These are phyloP conservation scores for Piper longum DNA, from an alignment of 164 flowering plant species.

Conservation along the genomic window DNA sequence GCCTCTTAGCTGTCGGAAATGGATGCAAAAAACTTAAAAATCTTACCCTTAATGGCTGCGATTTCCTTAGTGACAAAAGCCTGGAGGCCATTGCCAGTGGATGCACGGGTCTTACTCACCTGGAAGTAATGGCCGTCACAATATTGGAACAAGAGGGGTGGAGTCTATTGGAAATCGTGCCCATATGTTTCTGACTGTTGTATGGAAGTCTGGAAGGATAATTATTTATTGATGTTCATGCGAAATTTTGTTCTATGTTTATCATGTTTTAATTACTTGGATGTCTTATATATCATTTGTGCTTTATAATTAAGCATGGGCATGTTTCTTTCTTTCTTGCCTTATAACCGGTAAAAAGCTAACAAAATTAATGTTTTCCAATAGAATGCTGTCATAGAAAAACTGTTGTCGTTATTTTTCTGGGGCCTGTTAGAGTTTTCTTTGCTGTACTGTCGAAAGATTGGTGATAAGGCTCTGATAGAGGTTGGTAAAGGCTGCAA, in stretches of 20 bases:
- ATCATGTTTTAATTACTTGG: not conserved
- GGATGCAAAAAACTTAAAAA: constrained; percentile 73
- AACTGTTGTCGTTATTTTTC: constrained; percentile 8
- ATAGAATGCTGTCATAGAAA: not conserved
- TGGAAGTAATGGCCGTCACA: constrained; percentile 90
- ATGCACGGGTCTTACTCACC: constrained; percentile 67
- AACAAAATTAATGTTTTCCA: too few species aligned
- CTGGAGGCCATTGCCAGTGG: constrained; percentile 73
- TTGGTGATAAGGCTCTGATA: constrained; percentile 46
- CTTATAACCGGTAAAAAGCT: too few species aligned
- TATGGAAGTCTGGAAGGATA: not conserved
- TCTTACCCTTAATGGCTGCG: constrained; percentile 74
- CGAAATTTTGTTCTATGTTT: not conserved
- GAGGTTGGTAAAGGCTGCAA: constrained; percentile 77
- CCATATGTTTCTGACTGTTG: constrained; percentile 23
- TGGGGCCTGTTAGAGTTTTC: constrained; percentile 71
- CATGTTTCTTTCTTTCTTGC: not conserved
- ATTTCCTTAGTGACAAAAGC: constrained; percentile 64
- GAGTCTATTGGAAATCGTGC: constrained; percentile 76
- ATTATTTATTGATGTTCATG: too few species aligned
- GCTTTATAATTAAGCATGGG: not conserved
- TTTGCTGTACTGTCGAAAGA: constrained; percentile 62
- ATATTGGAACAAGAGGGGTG: constrained; percentile 67
- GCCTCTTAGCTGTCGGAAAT: constrained; percentile 56
- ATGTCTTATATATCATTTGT: not conserved